phyloP scores from a whole-genome alignment of 2,329 filamentous ascomycete genomes.

The Trichoderma sp. region DNA sequence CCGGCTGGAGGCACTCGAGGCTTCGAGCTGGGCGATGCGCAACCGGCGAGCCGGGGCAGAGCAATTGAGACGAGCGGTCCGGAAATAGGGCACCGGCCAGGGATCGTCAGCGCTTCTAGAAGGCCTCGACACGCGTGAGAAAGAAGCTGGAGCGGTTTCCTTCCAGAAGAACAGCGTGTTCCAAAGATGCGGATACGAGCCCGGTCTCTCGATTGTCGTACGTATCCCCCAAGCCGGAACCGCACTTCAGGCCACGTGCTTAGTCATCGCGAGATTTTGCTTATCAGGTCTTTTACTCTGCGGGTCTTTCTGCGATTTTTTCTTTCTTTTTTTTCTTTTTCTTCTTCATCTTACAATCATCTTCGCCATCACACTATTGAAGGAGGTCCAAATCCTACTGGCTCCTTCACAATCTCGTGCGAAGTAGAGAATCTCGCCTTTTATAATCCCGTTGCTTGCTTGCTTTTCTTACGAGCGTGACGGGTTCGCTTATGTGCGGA shows the following conservation, averaged over 20 bases:
- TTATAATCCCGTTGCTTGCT: constrained; percentile 62
- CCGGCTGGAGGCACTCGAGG: background rate
- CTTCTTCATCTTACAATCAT: constrained; percentile 53
- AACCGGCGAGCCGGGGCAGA: background rate
- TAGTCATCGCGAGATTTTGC: constrained; percentile 24
- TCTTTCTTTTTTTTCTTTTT: constrained; percentile 33
- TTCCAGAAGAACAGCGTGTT: constrained; percentile 20
- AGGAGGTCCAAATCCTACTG: constrained; percentile 41
- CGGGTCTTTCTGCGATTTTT: background rate
- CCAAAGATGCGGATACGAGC: constrained; percentile 22
- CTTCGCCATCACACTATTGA: constrained; percentile 45
- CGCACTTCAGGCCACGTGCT: constrained; percentile 6
- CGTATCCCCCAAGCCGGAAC: constrained; percentile 24
- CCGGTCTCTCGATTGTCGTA: constrained; percentile 15
- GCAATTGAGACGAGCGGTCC: constrained; percentile 24
- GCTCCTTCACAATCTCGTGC: constrained; percentile 50
- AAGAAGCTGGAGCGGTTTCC: background rate
- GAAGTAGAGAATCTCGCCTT: constrained; percentile 61
- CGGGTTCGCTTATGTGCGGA: constrained; percentile 66
- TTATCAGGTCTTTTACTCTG: constrained; percentile 8
- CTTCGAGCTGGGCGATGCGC: constrained; percentile 13
- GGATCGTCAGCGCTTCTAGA: constrained; percentile 6
- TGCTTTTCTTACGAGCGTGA: constrained; percentile 49
- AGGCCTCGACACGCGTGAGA: background rate
- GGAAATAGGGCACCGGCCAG: background rate